Conservation (phyloP, 2,329 filamentous ascomycete species). For the Didymella keratinophila region DNA sequence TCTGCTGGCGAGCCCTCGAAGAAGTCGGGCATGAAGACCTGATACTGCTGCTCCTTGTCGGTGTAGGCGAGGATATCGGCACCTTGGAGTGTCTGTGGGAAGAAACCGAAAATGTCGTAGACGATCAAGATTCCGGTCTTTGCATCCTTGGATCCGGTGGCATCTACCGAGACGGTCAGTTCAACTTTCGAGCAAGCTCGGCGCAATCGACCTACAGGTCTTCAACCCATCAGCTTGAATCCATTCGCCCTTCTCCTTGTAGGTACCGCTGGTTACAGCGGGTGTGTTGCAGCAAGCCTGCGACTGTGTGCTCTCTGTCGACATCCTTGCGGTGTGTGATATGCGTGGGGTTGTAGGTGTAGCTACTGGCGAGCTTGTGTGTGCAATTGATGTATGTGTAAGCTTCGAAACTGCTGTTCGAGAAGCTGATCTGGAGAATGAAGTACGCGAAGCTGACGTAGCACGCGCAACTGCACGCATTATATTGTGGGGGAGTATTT, state of each 20-base stretch:
- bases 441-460: slow-evolving; percentile 19
- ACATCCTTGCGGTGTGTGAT: slow-evolving; percentile 37
- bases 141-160: slow-evolving; percentile 64
- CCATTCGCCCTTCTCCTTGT: slow-evolving; percentile 66
- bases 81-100: slow-evolving; percentile 68
- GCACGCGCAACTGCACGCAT: slow-evolving; percentile 26
- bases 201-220: slow-evolving; percentile 57
- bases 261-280: slow-evolving; percentile 58
- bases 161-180: slow-evolving; percentile 50
- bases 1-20: slow-evolving; percentile 78
- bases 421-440: slow-evolving; percentile 13
- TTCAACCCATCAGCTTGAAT: slow-evolving; percentile 68
- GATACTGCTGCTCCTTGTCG: slow-evolving; percentile 76
- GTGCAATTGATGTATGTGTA: slow-evolving; percentile 2
- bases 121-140: slow-evolving; percentile 66
- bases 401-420: slow-evolving; percentile 6
- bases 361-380: slow-evolving; percentile 10
- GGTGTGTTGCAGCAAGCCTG: slow-evolving; percentile 59
- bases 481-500: slow-evolving; percentile 25
- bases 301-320: slow-evolving; percentile 48
- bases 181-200: neutral
- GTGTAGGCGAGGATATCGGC: slow-evolving; percentile 68
- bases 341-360: slow-evolving; percentile 10
- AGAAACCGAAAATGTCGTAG: slow-evolving; percentile 71
- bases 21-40: slow-evolving; percentile 91